Base-by-base conservation (phyloP, 306 rosid genomes). In the Canavalia ensiformis region DNA sequence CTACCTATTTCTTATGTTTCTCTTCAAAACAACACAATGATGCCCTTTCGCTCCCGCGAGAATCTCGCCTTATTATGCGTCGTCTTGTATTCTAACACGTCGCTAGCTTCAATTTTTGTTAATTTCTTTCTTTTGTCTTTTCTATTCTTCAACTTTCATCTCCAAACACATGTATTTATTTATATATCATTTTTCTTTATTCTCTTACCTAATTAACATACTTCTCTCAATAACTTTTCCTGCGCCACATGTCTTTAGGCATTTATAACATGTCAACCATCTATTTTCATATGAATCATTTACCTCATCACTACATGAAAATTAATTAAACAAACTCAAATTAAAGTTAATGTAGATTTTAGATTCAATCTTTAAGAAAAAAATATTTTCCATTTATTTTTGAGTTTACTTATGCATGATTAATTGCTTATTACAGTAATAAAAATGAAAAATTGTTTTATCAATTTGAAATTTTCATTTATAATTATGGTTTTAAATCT, bases 21-120 rank as follows among this genome's bases (percentile, higher is more conserved):
- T 74, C 70, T 77, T 74, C 68, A 7, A 44, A 54, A 73, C 4
- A 79, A 71, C 56, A 65, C 82, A 87, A 83, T 77, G 37, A 85
- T 70, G 72, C 86, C 86, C 80, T 74, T 80, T 77, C 81, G 46
- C 88, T 69, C 92, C 88, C 92, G 90, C 90, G 94, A 88, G 88
- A 90, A 87, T 90, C 86, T 87, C 92, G 94, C 89, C 90, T 82
- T 84, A 70, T 68, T 82, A 42, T 85, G 78, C 88, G 92, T 86
- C 73, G 81, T 82, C 74, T 76, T 83, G 72, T 84, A 37, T 3
- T 60, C 63, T 68, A 79, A 78, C 74, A 72, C 85, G 57, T 77
- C 58, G 39, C 76, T 76, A 76, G 60, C 65, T 7, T 77, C 72
- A 42, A 46, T 31, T 68, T 71, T 88, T 83, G 72, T 81, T 72